phyloP scores from a whole-genome alignment of 805 yeast genomes.

The Candida lessepsii region DNA sequence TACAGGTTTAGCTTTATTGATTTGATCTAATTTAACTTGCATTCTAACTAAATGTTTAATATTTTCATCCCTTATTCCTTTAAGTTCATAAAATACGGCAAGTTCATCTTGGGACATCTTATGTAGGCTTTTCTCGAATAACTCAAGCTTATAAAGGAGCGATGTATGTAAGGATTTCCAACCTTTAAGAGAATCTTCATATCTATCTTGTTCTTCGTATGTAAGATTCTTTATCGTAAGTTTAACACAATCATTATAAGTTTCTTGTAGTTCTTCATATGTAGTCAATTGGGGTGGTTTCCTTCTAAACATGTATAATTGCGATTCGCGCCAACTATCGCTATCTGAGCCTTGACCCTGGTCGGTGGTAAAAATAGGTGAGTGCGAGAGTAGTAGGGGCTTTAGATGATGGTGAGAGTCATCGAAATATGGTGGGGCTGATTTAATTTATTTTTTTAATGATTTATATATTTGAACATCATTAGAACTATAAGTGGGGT shows the following conservation, averaged over 20 bases:
- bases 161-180: constrained; percentile 73
- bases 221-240: constrained; percentile 55
- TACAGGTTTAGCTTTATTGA: constrained; percentile 18
- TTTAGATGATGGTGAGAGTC: too few species aligned
- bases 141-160: constrained; percentile 54
- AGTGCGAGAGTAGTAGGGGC: too few species aligned
- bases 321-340: constrained; percentile 6
- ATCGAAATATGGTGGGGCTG: too few species aligned
- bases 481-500: too few species aligned
- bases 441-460: too few species aligned
- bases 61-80: constrained; percentile 41
- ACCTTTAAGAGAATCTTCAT: constrained; percentile 61
- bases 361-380: too few species aligned
- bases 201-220: constrained; percentile 53
- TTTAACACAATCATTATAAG: constrained; percentile 63
- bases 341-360: too few species aligned
- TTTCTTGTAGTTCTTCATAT: constrained; percentile 54
- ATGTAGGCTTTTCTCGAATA: constrained; percentile 42
- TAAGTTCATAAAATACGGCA: constrained; percentile 29
- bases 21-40: constrained; percentile 40
- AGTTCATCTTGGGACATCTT: constrained; percentile 28
- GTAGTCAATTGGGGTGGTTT: constrained; percentile 54
- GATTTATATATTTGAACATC: too few species aligned
- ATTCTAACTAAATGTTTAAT: constrained; percentile 41
- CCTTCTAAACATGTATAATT: constrained; percentile 39